Evolutionary conservation across 2,329 filamentous ascomycete genomes (phyloP).

Genomic region (Daldinia sp.): DNA sequence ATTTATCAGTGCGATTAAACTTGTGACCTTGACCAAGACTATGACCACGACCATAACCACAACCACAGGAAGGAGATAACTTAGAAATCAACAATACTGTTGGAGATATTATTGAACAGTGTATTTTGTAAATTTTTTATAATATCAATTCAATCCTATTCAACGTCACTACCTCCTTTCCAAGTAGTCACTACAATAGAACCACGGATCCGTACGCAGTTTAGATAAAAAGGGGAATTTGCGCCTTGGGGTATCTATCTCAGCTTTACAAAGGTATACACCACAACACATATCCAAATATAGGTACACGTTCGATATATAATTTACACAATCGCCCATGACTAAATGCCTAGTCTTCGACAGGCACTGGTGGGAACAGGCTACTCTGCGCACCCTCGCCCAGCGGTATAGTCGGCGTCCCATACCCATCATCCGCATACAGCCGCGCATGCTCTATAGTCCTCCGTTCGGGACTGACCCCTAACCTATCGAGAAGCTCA

Average conservation of each 20-base stretch:
- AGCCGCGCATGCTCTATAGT: conserved; percentile 68
- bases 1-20: no score
- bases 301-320: background rate
- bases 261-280: background rate
- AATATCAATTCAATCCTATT: background rate
- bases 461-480: conserved; percentile 70
- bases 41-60: background rate
- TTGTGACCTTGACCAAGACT: no score
- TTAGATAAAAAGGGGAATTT: background rate
- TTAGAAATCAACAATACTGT: background rate
- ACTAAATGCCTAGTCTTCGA: conserved; percentile 49
- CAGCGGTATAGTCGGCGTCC: conserved; percentile 51
- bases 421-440: conserved; percentile 75
- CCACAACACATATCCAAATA: background rate
- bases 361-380: conserved; percentile 62
- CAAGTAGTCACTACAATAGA: background rate
- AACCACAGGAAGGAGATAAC: background rate
- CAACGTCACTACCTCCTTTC: background rate
- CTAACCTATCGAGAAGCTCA: conserved; percentile 78
- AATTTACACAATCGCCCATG: background rate
- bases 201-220: background rate
- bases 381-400: conserved; percentile 52
- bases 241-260: background rate
- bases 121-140: background rate
- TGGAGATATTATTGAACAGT: no score